Base-by-base conservation (phyloP, 2,329 filamentous ascomycete species). In the Tolypocladium pustulatum region DNA sequence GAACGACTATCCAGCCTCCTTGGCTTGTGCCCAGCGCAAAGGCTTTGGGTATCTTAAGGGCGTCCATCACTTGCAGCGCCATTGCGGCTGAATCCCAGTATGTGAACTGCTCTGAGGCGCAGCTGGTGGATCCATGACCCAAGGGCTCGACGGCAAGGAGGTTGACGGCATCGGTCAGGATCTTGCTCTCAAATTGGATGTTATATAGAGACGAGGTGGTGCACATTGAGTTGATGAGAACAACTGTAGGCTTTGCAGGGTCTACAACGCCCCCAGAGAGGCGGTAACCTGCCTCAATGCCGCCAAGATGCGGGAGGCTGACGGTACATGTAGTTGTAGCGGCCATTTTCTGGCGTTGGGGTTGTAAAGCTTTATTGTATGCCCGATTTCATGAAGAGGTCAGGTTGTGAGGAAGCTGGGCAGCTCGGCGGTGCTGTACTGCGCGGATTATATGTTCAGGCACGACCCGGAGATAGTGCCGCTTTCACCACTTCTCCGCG, bases 71-170 rank as follows among this genome's bases (percentile, higher is more conserved):
- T 69, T 85, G 81, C 10, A 83, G 68, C 13, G 77, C 76, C 77
- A 85, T 77, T 60, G 74, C 69, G 52, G 80, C 79, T 3, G 78
- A 70, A 65, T 82, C 80, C 80, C 80, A 82, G 69, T 81, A 81
- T 2, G 78, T 82, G 64, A 79, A 82, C 60, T 79, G 76, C 64
- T 80, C 77, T 0, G 65, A 64, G n/a, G 66, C 57, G 58, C 66
- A 72, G 58, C 66, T 70, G 1, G 79, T 81, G 20, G 74, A 68
- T 61, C 79, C 79, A 63, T 82, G 79, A 58, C 79, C 80, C 0
- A 82, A 73, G 1, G 77, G 78, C 68, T 82, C 80, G 58, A 82
- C 73, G 51, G 79, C 79, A 7, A 82, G 67, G 7, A 82, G 71
- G 63, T 82, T 82, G 64, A 75, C 71, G 6, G 69, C 70, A 34